These are phyloP conservation scores for Pseudocercospora vitis DNA, from an alignment of 2,329 filamentous ascomycete genomes.

Conservation along the genomic window DNA sequence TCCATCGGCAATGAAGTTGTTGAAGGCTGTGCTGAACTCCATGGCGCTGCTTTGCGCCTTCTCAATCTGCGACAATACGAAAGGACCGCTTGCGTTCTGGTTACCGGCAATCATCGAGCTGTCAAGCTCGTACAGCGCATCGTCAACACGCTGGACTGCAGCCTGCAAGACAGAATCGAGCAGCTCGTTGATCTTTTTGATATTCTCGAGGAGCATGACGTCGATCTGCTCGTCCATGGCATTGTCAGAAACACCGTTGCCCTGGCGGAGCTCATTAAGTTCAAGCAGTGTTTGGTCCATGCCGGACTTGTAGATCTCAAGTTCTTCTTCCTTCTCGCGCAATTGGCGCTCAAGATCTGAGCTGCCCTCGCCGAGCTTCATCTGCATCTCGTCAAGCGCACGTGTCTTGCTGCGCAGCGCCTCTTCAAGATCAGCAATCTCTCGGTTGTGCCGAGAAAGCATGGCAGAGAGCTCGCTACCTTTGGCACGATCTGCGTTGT, in stretches of 20 bases:
- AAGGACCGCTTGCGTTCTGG: conserved; percentile 92
- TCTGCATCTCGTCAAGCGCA: conserved; percentile 78
- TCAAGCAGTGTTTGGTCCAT: conserved; percentile 96
- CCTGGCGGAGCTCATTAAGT: conserved; percentile 76
- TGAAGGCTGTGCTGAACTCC: conserved; percentile 97
- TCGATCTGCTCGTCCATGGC: conserved; percentile 90
- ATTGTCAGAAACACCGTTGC: conserved; percentile 65
- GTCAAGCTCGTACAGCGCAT: conserved; percentile 94
- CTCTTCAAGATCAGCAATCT: conserved; percentile 96
- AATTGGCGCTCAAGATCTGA: conserved; percentile 83
- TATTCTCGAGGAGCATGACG: conserved; percentile 77
- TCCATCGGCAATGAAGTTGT: conserved; percentile 96
- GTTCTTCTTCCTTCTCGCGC: conserved; percentile 93
- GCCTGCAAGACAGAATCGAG: conserved; percentile 95
- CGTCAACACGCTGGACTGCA: conserved; percentile 89
- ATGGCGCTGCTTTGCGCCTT: conserved; percentile 93
- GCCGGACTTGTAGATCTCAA: conserved; percentile 95
- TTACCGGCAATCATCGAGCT: conserved; percentile 98
- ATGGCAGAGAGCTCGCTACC: conserved; percentile 92
- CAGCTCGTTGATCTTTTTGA: conserved; percentile 93
- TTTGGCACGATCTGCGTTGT: conserved; percentile 89
- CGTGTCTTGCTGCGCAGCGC: conserved; percentile 82
- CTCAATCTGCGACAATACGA: conserved; percentile 94
- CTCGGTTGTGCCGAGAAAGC: conserved; percentile 92
- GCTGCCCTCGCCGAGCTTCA: conserved; percentile 74